Conservation (phyloP, 371 early-diverging fungal species). For the Polyrhizophydium stewartii region DNA sequence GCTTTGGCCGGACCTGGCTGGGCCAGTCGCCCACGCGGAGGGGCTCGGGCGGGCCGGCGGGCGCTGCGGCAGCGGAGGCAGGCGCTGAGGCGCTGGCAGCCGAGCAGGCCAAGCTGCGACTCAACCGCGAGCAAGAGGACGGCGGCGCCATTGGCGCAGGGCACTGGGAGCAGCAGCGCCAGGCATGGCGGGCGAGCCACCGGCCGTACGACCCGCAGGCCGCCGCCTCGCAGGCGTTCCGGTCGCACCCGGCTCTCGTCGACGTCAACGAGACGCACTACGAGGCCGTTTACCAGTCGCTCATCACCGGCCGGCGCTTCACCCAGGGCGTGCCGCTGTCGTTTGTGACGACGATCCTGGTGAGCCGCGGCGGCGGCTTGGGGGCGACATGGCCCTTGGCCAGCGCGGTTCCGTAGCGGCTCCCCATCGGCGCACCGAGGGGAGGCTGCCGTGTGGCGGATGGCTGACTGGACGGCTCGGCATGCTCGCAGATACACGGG, state of each 20-base stretch:
- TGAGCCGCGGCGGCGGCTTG: constrained; percentile 5
- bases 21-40: too few relatives aligned
- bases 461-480: too few relatives aligned
- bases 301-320: constrained; percentile 35
- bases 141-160: constrained; percentile 8
- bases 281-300: constrained; percentile 28
- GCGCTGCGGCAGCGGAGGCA: too few relatives aligned
- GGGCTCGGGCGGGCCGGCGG: too few relatives aligned
- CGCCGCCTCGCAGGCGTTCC: constrained; percentile 12
- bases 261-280: constrained; percentile 34
- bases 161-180: constrained; percentile 26
- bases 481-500: constrained; percentile 29
- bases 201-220: constrained; percentile 20
- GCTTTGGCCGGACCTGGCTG: too few relatives aligned
- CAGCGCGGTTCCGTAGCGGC: neutral
- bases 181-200: constrained; percentile 24
- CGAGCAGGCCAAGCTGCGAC: too few relatives aligned
- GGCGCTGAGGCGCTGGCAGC: too few relatives aligned
- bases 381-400: neutral
- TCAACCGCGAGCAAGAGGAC: neutral
- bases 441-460: too few relatives aligned
- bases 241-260: constrained; percentile 18
- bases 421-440: neutral
- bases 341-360: constrained; percentile 36
- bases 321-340: constrained; percentile 33